Base-by-base conservation (phyloP, 768 basidiomycete genomes). In the Tricholoma flavovirens region DNA sequence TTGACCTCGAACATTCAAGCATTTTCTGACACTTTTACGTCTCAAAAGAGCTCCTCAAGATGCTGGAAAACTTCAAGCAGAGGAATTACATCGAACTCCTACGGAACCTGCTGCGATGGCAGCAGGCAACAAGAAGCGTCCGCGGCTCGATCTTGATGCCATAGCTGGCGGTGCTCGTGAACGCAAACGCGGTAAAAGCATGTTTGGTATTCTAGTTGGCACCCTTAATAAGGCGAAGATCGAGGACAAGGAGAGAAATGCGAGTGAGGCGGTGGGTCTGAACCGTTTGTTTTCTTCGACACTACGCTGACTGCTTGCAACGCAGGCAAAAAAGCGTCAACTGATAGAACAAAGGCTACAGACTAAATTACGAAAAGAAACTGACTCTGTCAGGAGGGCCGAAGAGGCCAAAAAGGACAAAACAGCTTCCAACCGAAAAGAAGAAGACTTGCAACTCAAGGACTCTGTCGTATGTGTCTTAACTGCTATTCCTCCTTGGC, bases 351-450 rank as follows among this genome's bases (percentile, higher is more conserved):
- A 89, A 69, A 84, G 88, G 75, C 78, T 93, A 75, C 89, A 91
- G 77, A 78, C 78, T 75, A 92, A 90, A 74, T 80, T 93, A 60
- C 80, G 82, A 68, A 87, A 85, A 79, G 90, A 93, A 70, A 89
- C 86, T 78, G 89, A 89, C 71, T 78, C 85, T 76, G 88, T 92
- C 73, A 83, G 89, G 69, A 80, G 86, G 70, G 84, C 86, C 62
- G 90, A 90, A 77, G 89, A 92, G 72, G 86, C 85, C 58, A 90
- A 90, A 73, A 88, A 88, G 70, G 88, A 90, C 73, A 89, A 89
- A 71, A 82, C 82, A 49, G 59, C 67, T 36, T 88, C 90, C 46
- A 88, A 83, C 69, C 77, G 88, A 59, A 90, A 83, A 69, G 90
- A 93, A 72, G 88, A 91, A 67, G 90, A 93, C 6, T 67, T 90